These are phyloP conservation scores for Phanerochaete carnosa DNA, from an alignment of 768 basidiomycete species.

Conservation along the genomic window DNA sequence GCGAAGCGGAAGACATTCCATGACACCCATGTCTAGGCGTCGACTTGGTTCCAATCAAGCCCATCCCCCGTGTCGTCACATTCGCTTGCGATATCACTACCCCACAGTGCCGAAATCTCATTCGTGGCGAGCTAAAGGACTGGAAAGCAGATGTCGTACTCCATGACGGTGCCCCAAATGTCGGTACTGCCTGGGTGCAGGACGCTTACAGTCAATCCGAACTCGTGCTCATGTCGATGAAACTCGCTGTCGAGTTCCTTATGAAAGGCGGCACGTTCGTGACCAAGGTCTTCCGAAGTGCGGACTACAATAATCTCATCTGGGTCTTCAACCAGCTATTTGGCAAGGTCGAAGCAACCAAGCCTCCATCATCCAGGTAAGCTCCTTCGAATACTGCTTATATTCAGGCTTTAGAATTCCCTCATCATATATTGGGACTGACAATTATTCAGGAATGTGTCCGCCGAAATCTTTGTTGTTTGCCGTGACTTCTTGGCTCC, in stretches of 20 bases:
- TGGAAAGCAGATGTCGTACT: conserved; percentile 99
- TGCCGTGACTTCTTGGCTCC: conserved; percentile 95
- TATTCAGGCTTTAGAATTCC: neutral
- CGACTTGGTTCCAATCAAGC: conserved; percentile 94
- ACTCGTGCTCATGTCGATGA: conserved; percentile 91
- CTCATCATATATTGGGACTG: conserved; percentile 2
- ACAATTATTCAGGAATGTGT: conserved; percentile 75
- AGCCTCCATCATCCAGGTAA: conserved; percentile 94
- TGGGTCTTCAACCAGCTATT: conserved; percentile 99
- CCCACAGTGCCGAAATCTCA: conserved; percentile 78
- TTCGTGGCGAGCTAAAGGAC: conserved; percentile 88
- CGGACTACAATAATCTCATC: conserved; percentile 96
- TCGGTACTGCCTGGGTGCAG: conserved; percentile 98
- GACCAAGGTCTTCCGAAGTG: conserved; percentile 97
- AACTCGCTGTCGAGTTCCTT: conserved; percentile 94
- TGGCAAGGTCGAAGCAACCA: conserved; percentile 95
- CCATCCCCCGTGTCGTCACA: conserved; percentile 89
- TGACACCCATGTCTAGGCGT: conserved; percentile 53
- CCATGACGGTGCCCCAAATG: conserved; percentile 99
- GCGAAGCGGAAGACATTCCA: neutral
- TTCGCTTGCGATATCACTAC: conserved; percentile 96
- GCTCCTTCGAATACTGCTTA: conserved; percentile 17
- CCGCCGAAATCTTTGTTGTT: conserved; percentile 99
- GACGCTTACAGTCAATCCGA: conserved; percentile 98
- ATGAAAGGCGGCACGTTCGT: conserved; percentile 92